Conservation (phyloP, 108 stramenopile genomes). For the Phaeodactylum tricornutum region DNA sequence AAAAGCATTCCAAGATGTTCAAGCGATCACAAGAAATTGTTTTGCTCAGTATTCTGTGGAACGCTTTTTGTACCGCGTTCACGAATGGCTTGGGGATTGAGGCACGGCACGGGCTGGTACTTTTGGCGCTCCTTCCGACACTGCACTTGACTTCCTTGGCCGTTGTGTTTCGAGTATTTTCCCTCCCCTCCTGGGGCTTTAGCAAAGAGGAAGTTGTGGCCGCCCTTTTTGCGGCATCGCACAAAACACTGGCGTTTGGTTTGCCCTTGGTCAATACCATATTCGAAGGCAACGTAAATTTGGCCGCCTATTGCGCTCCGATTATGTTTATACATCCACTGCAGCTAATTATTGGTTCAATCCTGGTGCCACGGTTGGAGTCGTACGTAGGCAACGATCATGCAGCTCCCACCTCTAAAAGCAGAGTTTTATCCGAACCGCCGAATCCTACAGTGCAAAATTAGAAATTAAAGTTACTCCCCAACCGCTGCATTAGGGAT, state of each 20-base stretch:
- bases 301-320: slow-evolving; percentile 80
- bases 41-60: slow-evolving; percentile 85
- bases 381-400: no score
- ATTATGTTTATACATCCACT: slow-evolving; percentile 87
- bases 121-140: slow-evolving; percentile 48
- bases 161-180: slow-evolving; percentile 38
- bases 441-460: no score
- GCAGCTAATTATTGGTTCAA: slow-evolving; percentile 74
- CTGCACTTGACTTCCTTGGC: slow-evolving; percentile 56
- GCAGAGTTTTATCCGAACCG: no score
- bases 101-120: slow-evolving; percentile 31
- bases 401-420: no score
- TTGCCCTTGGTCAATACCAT: slow-evolving; percentile 83
- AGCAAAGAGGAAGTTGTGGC: slow-evolving; percentile 55
- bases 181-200: slow-evolving; percentile 21
- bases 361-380: slow-evolving; percentile 28
- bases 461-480: no score
- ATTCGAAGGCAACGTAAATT: slow-evolving; percentile 73
- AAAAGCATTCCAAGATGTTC: slow-evolving; percentile 42
- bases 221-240: slow-evolving; percentile 70
- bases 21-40: slow-evolving; percentile 75
- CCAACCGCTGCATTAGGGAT: no score
- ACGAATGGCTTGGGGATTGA: slow-evolving; percentile 44
- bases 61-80: slow-evolving; percentile 89
- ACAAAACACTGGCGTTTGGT: slow-evolving; percentile 90